These are phyloP conservation scores for Phaseolus lunatus DNA, from an alignment of 306 rosid species.

Conservation along the genomic window DNA sequence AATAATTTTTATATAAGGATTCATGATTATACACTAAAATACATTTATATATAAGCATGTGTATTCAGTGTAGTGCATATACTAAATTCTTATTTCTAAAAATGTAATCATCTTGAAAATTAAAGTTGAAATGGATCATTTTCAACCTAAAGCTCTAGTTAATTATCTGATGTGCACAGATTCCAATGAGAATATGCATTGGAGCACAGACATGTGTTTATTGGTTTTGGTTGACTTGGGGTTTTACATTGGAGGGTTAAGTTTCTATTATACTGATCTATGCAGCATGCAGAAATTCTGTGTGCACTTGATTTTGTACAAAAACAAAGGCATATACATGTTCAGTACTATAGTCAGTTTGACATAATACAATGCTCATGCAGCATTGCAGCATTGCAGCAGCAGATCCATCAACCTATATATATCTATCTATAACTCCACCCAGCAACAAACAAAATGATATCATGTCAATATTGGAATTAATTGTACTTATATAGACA, in stretches of 20 bases:
- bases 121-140: neutral
- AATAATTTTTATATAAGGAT: no score
- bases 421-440: neutral
- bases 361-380: conserved; percentile 26
- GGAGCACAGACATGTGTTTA: neutral
- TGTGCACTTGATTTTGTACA: conserved; percentile 24
- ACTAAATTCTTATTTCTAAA: neutral
- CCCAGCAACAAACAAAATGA: conserved; percentile 27
- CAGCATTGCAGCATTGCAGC: neutral
- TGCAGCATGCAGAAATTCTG: neutral
- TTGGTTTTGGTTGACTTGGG: conserved; percentile 16
- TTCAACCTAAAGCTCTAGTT: neutral
- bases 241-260: conserved; percentile 3
- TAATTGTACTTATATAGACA: conserved; percentile 30
- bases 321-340: conserved; percentile 17
- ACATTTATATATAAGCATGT: no score
- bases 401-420: neutral
- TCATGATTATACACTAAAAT: no score
- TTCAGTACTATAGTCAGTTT: conserved; percentile 27
- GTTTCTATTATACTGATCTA: neutral
- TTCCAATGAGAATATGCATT: neutral
- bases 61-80: no score
- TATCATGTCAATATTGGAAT: conserved; percentile 18
- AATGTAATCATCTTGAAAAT: neutral
- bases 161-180: neutral